Percentiles rank a stretch among this genome's conserved stretches.
These are phyloP conservation scores for Sclerotinia borealis DNA, from an alignment of 2,329 filamentous ascomycete genomes.

Conservation along the genomic window DNA sequence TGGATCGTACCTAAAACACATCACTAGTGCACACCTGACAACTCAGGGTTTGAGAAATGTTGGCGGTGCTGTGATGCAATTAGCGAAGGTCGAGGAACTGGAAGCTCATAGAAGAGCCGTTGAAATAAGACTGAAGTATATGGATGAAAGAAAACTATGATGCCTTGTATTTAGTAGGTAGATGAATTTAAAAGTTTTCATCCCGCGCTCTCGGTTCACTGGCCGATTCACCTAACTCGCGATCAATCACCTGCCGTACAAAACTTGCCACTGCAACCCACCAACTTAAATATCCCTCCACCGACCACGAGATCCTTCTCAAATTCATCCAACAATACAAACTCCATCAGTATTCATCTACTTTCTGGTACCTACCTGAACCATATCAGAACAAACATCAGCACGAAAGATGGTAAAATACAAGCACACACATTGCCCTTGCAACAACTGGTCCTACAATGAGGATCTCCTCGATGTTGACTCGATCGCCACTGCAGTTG, in stretches of 20 bases:
- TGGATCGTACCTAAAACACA: slow-evolving; percentile 94
- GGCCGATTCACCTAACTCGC: neutral
- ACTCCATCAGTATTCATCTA: neutral
- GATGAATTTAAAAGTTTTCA: neutral
- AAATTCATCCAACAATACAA: neutral
- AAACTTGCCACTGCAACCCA: neutral
- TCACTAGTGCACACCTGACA: slow-evolving; percentile 88
- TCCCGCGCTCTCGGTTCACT: neutral
- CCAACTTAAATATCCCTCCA: neutral
- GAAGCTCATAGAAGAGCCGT: slow-evolving; percentile 83
- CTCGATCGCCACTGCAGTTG: neutral
- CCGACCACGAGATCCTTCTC: neutral
- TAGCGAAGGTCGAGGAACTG: slow-evolving; percentile 88
- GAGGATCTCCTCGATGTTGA: no score
- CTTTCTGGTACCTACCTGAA: neutral
- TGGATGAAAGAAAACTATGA: slow-evolving; percentile 30
- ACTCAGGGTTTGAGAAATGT: slow-evolving; percentile 80
- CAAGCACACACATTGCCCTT: neutral
- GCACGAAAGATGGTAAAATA: neutral
- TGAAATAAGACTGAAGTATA: slow-evolving; percentile 51
- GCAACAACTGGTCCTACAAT: no score
- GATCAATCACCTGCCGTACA: neutral
- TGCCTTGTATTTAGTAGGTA: neutral
- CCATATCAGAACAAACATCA: neutral
- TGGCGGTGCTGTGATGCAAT: slow-evolving; percentile 83